Percentiles rank a stretch among this genome's conserved stretches.
These are phyloP conservation scores for Zygosaccharomyces lentus DNA, from an alignment of 805 yeast species.

Conservation along the genomic window DNA sequence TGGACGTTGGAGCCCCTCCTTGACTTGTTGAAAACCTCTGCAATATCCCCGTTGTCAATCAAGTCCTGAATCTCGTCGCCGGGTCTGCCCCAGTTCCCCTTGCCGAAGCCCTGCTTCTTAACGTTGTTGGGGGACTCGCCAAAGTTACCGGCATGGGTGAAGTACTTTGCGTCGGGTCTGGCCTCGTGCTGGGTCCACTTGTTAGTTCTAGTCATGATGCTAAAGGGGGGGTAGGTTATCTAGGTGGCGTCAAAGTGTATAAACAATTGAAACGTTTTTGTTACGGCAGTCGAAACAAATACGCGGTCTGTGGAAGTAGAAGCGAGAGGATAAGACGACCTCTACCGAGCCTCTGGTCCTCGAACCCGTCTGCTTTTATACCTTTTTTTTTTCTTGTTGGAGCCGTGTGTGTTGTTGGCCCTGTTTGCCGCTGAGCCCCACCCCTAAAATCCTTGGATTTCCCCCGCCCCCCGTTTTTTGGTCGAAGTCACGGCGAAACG, in stretches of 20 bases:
- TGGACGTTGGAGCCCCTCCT: constrained; percentile 51
- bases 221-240: neutral
- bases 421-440: constrained; percentile 7
- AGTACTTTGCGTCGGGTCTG: constrained; percentile 60
- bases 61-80: constrained; percentile 73
- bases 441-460: neutral
- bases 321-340: neutral
- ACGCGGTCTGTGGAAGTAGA: neutral
- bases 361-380: constrained; percentile 1
- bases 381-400: neutral
- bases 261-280: neutral
- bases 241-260: neutral
- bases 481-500: neutral
- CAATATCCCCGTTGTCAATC: constrained; percentile 53
- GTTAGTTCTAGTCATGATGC: constrained; percentile 67
- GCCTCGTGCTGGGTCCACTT: constrained; percentile 67
- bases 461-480: neutral
- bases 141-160: constrained; percentile 68
- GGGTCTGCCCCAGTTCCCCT: constrained; percentile 79
- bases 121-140: constrained; percentile 70
- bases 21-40: constrained; percentile 42
- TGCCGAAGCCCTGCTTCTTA: constrained; percentile 83
- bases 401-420: neutral
- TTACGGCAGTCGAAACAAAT: neutral
- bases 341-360: neutral